Conservation (phyloP, 257 asterid genomes). For the Penstemon eatonii region DNA sequence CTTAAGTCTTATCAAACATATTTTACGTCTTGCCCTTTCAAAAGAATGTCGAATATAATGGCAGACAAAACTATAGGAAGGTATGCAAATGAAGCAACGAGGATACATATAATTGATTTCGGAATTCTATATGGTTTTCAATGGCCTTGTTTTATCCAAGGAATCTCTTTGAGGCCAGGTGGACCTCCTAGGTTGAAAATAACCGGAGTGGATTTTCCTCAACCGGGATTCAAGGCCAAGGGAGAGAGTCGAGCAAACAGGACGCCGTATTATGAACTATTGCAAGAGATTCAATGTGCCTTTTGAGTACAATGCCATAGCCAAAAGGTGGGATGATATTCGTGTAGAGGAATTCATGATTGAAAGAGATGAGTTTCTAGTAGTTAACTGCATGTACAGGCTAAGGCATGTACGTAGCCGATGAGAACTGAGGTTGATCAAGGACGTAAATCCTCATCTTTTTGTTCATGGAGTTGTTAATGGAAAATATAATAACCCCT, state of each 20-base stretch:
- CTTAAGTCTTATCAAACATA: slow-evolving; percentile 47
- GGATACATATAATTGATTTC: slow-evolving; percentile 62
- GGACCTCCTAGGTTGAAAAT: slow-evolving; percentile 59
- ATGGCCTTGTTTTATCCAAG: slow-evolving; percentile 79
- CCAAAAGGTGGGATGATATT: slow-evolving; percentile 62
- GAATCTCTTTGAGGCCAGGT: slow-evolving; percentile 54
- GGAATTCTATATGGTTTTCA: slow-evolving; percentile 70
- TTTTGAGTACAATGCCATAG: slow-evolving; percentile 55
- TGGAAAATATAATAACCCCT: slow-evolving; percentile 50
- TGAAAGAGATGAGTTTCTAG: slow-evolving; percentile 48
- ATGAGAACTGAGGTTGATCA: slow-evolving; percentile 48
- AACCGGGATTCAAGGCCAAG: slow-evolving; percentile 61
- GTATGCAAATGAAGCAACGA: slow-evolving; percentile 24
- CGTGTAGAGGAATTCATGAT: slow-evolving; percentile 47
- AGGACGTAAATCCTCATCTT: slow-evolving; percentile 42
- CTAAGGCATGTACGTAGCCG: slow-evolving; percentile 48
- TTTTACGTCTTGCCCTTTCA: slow-evolving; percentile 54
- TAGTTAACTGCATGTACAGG: slow-evolving; percentile 58
- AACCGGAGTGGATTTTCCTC: slow-evolving; percentile 73
- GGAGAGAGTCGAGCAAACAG: slow-evolving; percentile 61
- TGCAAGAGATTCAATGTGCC: slow-evolving; percentile 55
- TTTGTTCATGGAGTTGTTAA: slow-evolving; percentile 42
- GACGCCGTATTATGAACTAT: slow-evolving; percentile 41
- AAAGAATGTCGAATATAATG: slow-evolving; percentile 56
- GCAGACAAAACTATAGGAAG: slow-evolving; percentile 55